These are phyloP conservation scores for Inosperma sp. DNA, from an alignment of 768 basidiomycete genomes.

Conservation along the genomic window DNA sequence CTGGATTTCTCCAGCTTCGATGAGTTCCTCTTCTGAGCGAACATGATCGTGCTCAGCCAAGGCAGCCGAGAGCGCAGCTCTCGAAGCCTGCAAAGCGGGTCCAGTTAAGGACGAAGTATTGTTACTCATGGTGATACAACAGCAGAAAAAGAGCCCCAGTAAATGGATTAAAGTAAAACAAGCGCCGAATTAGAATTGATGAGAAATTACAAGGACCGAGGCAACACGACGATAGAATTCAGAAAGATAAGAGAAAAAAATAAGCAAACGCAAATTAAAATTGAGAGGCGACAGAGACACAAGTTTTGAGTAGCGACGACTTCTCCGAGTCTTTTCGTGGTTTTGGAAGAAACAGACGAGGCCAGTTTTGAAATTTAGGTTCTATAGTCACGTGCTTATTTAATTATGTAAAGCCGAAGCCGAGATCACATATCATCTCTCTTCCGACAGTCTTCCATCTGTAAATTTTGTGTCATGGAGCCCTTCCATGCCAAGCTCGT, in stretches of 20 bases:
- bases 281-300: neutral
- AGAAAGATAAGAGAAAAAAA: no score
- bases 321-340: neutral
- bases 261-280: slow-evolving; percentile 11
- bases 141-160: slow-evolving; percentile 13
- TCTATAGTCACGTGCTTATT: no score
- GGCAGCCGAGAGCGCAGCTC: slow-evolving; percentile 73
- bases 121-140: slow-evolving; percentile 22
- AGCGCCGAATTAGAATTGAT: slow-evolving; percentile 6
- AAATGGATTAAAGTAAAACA: slow-evolving; percentile 10
- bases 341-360: slow-evolving; percentile 10
- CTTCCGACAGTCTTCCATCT: slow-evolving; percentile 6
- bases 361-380: no score
- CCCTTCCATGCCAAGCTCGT: slow-evolving; percentile 73
- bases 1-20: slow-evolving; percentile 81
- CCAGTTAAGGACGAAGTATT: slow-evolving; percentile 52
- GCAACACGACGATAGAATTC: no score
- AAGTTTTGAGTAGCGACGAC: no score
- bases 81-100: slow-evolving; percentile 71
- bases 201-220: slow-evolving; percentile 4
- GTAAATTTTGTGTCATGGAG: slow-evolving; percentile 45
- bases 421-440: neutral
- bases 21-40: slow-evolving; percentile 34
- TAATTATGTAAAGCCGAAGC: no score
- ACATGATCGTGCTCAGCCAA: slow-evolving; percentile 49